Evolutionary conservation across 108 stramenopile genomes (phyloP), one percentile per base, ranked within the genome.

Genomic region (Schizochytrium sp.): DNA sequence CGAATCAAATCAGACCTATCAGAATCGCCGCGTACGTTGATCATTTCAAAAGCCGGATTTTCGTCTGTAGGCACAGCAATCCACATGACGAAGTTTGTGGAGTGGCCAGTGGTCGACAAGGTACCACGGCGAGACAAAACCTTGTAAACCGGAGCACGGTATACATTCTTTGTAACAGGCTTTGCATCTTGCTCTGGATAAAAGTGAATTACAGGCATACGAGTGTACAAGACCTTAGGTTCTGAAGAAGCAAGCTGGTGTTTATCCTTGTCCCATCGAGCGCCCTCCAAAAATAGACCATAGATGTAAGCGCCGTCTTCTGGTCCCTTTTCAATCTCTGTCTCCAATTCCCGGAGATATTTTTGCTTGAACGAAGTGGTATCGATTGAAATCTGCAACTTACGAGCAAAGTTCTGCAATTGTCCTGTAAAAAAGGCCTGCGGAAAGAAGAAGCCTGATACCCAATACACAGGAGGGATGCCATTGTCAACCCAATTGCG

Each of bases 81-180:
- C 92, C 91, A 91, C 44, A 89, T 56, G 61, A 93, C 91, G 88
- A 92, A 93, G 87, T 93, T 93, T 12, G 92, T 92, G 3, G 88
- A 89, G 88, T 93, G 93, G n/a, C 93, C 89, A 5, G 91, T 89
- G 3, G 93, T 93, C 28, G 88, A 64, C n/a, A 94, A 58, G 3
- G 89, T 87, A 7, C 92, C 92, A 17, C 89, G 72, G 28, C 92
- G 87, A 5, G 90, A 92, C n/a, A 92, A 76, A 3, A 94, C 93
- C 93, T 95, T 95, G 93, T 95, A 95, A 41, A 95, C 93, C 4
- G 94, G 94, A 88, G 94, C 94, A 28, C 93, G 91, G 88, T 95
- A 95, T 13, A 94, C 92, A 5, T 92, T 93, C 45, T 53, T 49
- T 12, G 72, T 57, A 3, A 93, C 93, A 3, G 87, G 46, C 55